A percentile compares a stretch with the other conserved stretches of the same genome.
Conservation (phyloP, 163 green algal genomes). For the Scenedesmus sp. region DNA sequence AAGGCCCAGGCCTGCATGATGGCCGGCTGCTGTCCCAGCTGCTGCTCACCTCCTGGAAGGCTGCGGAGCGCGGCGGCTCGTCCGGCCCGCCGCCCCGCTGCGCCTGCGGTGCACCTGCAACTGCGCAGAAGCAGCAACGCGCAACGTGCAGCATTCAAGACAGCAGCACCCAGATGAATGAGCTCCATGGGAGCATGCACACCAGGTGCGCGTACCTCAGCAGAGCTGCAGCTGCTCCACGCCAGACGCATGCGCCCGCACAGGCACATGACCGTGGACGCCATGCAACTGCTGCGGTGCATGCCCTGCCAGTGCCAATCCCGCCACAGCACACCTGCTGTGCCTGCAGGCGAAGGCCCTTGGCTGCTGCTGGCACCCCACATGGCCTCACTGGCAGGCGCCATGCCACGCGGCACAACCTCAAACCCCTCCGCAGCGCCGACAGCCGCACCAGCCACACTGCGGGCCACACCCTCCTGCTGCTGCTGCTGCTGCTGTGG, state of each 20-base stretch:
- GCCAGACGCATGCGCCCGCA: background rate
- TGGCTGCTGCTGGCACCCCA: constrained; percentile 6
- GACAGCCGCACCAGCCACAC: background rate
- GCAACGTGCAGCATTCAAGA: background rate
- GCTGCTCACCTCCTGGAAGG: constrained; percentile 40
- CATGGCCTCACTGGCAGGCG: background rate
- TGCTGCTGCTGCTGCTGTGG: constrained; percentile 13
- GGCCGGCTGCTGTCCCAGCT: background rate
- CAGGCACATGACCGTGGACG: background rate
- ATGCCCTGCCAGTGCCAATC: too few relatives aligned
- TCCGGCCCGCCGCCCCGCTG: constrained; percentile 29
- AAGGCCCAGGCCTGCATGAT: background rate
- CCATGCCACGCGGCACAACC: constrained; percentile 11
- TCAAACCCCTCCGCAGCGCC: constrained; percentile 2
- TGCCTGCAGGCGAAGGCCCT: background rate
- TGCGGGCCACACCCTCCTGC: background rate
- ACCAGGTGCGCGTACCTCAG: background rate
- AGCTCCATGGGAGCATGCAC: background rate
- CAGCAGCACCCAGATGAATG: background rate
- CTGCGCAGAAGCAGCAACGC: background rate
- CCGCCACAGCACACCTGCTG: background rate
- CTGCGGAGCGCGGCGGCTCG: constrained; percentile 43
- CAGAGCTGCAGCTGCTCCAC: background rate
- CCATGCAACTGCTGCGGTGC: background rate
- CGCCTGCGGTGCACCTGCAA: background rate